Percentiles rank a stretch among this genome's conserved stretches.
These are phyloP conservation scores for Ramaria rubella DNA, from an alignment of 768 basidiomycete genomes.

Conservation along the genomic window DNA sequence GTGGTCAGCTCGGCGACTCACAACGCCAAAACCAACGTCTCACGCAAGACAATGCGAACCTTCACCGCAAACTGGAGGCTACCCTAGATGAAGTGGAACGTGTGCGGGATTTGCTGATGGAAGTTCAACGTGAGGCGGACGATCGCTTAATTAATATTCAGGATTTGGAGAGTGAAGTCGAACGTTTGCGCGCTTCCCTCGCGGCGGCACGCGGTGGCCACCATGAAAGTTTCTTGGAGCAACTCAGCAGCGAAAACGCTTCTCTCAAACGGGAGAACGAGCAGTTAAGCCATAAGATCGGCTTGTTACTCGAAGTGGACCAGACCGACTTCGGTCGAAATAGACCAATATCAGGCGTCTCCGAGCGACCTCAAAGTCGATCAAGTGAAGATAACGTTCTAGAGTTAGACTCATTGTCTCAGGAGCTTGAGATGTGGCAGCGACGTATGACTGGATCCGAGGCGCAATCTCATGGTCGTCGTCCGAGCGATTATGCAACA, in stretches of 20 bases:
- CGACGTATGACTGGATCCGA: conserved; percentile 76
- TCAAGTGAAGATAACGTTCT: conserved; percentile 79
- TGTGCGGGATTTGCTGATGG: conserved; percentile 61
- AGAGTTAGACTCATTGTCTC: conserved; percentile 71
- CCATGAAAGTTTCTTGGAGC: conserved; percentile 72
- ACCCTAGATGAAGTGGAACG: conserved; percentile 71
- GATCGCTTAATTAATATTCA: conserved; percentile 70
- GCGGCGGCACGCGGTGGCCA: conserved; percentile 68
- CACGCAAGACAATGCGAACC: conserved; percentile 67
- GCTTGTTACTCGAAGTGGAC: conserved; percentile 79
- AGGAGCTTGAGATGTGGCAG: conserved; percentile 82
- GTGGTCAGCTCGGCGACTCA: conserved; percentile 66
- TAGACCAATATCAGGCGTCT: conserved; percentile 53
- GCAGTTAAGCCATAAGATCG: conserved; percentile 87
- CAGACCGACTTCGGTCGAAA: conserved; percentile 62
- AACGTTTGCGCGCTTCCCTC: conserved; percentile 66
- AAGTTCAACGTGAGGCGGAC: conserved; percentile 72
- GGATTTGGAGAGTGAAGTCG: conserved; percentile 75
- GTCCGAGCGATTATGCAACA: conserved; percentile 62
- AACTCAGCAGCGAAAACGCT: conserved; percentile 75
- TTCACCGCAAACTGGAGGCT: conserved; percentile 62
- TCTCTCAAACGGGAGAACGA: conserved; percentile 79
- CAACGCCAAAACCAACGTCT: conserved; percentile 72
- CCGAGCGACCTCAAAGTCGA: conserved; percentile 56
- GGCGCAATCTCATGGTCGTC: conserved; percentile 55